These are phyloP conservation scores for Dothiorella sarmentorum DNA, from an alignment of 2,329 filamentous ascomycete species.

Conservation along the genomic window DNA sequence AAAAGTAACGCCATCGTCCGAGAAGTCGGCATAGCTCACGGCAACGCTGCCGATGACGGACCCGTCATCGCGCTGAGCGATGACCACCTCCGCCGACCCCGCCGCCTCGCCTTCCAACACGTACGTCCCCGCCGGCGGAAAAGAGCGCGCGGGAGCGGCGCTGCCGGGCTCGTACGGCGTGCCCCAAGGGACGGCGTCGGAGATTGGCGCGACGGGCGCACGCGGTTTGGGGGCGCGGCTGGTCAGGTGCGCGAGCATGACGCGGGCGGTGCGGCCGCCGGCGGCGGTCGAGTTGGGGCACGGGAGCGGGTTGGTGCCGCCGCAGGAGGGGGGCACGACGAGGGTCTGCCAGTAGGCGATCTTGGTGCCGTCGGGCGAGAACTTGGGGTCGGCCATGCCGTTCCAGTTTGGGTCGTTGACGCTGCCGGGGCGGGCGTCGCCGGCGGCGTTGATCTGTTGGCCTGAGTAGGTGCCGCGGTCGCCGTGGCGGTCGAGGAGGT, in stretches of 20 bases:
- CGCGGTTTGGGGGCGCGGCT: slow-evolving; percentile 29
- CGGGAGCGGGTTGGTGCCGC: slow-evolving; percentile 42
- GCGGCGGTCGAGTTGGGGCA: slow-evolving; percentile 41
- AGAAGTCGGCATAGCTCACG: slow-evolving; percentile 38
- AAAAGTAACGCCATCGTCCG: slow-evolving; percentile 34
- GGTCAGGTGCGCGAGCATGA: slow-evolving; percentile 43
- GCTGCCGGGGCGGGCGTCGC: slow-evolving; percentile 29
- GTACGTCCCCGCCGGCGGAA: slow-evolving; percentile 18
- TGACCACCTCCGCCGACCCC: slow-evolving; percentile 24
- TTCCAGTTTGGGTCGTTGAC: slow-evolving; percentile 51
- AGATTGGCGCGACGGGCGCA: slow-evolving; percentile 25
- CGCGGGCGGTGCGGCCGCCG: slow-evolving; percentile 38
- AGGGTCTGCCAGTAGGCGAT: slow-evolving; percentile 45
- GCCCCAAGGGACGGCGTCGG: slow-evolving; percentile 36
- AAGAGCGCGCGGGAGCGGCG: not conserved
- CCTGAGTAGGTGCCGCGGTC: slow-evolving; percentile 47
- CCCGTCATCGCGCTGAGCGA: slow-evolving; percentile 13
- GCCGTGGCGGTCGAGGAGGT: slow-evolving; percentile 43
- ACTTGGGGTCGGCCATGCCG: slow-evolving; percentile 45
- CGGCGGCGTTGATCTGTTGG: slow-evolving; percentile 41
- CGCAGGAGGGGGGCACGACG: slow-evolving; percentile 41
- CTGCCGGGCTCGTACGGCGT: slow-evolving; percentile 29
- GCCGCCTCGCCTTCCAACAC: slow-evolving; percentile 20
- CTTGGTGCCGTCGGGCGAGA: slow-evolving; percentile 41
- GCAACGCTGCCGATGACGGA: slow-evolving; percentile 27